Conservation (phyloP, 1,139 yeast species). For the Lodderomyces metapsilosis region DNA sequence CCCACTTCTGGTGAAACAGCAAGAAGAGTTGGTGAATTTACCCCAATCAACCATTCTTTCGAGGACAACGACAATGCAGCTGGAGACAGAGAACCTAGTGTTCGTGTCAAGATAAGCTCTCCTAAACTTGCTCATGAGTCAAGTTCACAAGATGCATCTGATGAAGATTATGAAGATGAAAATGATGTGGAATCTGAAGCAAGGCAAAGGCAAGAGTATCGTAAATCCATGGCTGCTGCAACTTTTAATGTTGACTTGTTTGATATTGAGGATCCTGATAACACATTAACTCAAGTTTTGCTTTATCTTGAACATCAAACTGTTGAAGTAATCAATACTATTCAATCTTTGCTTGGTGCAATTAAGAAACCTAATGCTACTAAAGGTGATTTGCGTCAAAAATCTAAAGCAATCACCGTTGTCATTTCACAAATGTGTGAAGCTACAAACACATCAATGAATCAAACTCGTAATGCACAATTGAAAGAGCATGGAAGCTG, state of each 20-base stretch:
- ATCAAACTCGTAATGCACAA: constrained; percentile 78
- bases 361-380: constrained; percentile 77
- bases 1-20: constrained; percentile 3
- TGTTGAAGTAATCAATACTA: constrained; percentile 85
- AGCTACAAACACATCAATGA: constrained; percentile 87
- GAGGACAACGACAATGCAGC: background rate
- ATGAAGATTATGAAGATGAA: constrained; percentile 17
- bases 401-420: constrained; percentile 69
- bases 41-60: background rate
- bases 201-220: constrained; percentile 46
- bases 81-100: constrained; percentile 4
- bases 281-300: constrained; percentile 79
- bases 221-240: constrained; percentile 54
- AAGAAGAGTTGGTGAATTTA: background rate
- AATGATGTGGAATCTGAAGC: constrained; percentile 32
- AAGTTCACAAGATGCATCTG: constrained; percentile 6
- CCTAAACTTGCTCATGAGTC: constrained; percentile 3
- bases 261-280: constrained; percentile 82
- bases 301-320: constrained; percentile 92
- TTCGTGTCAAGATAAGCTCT: constrained; percentile 1
- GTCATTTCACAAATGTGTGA: constrained; percentile 87
- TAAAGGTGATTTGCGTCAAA: constrained; percentile 68
- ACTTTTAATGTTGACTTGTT: constrained; percentile 69
- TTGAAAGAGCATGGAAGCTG: constrained; percentile 89
- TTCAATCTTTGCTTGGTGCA: constrained; percentile 75